phyloP scores from a whole-genome alignment of 257 asterid species.

The Salvia rosmarinus region DNA sequence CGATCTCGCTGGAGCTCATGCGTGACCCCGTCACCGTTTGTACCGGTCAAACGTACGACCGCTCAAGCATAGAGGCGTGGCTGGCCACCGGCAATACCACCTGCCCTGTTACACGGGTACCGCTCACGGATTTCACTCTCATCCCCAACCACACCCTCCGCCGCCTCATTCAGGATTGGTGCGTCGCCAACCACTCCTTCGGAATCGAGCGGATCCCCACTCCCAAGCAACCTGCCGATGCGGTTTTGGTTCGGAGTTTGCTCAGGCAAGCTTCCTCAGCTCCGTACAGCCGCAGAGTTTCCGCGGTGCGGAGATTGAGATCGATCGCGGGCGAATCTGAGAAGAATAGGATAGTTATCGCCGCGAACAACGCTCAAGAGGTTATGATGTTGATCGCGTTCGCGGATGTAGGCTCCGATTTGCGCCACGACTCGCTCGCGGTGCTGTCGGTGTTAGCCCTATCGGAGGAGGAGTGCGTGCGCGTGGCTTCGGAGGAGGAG shows the following conservation, averaged over 20 bases:
- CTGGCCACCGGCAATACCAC: slow-evolving; percentile 92
- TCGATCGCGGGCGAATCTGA: slow-evolving; percentile 86
- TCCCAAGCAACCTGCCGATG: slow-evolving; percentile 99
- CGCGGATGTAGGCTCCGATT: slow-evolving; percentile 39
- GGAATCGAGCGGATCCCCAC: slow-evolving; percentile 95
- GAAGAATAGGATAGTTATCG: slow-evolving; percentile 70
- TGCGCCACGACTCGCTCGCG: slow-evolving; percentile 71
- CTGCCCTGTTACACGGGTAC: slow-evolving; percentile 84
- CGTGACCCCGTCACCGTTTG: slow-evolving; percentile 89
- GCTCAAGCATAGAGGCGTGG: slow-evolving; percentile 92
- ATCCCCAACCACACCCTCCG: slow-evolving; percentile 97
- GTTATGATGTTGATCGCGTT: slow-evolving; percentile 55
- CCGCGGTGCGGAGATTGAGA: slow-evolving; percentile 68
- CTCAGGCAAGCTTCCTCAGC: slow-evolving; percentile 58
- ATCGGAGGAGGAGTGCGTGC: slow-evolving; percentile 64
- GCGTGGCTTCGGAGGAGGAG: slow-evolving; percentile 62
- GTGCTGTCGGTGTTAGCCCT: slow-evolving; percentile 62
- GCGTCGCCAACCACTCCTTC: slow-evolving; percentile 79
- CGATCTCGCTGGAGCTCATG: slow-evolving; percentile 94
- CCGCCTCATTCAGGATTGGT: slow-evolving; percentile 95
- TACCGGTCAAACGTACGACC: slow-evolving; percentile 97
- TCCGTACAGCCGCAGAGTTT: slow-evolving; percentile 42
- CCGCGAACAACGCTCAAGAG: slow-evolving; percentile 54
- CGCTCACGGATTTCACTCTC: slow-evolving; percentile 73
- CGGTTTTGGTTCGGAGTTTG: slow-evolving; percentile 65